Percentiles rank a stretch among this genome's conserved stretches.
phyloP scores from a whole-genome alignment of 2,329 filamentous ascomycete genomes.

The Penicillium expansum region DNA sequence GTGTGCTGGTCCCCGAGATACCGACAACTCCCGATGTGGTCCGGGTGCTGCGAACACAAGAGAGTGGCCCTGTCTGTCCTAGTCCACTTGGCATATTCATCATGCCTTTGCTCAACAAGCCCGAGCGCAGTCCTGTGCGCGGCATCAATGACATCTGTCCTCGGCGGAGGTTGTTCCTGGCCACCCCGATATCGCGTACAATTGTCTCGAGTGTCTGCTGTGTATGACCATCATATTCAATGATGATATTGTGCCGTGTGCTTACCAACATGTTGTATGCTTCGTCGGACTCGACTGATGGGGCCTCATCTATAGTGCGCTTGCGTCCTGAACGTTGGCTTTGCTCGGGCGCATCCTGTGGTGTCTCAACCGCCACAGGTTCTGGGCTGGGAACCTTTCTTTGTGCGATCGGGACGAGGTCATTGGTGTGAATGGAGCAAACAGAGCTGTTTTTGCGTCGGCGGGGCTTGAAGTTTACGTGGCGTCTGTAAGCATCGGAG shows the following conservation, averaged over 20 bases:
- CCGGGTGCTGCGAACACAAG: slow-evolving; percentile 30
- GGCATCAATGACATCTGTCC: slow-evolving; percentile 61
- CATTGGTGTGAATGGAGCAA: slow-evolving; percentile 40
- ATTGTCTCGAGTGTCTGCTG: slow-evolving; percentile 79
- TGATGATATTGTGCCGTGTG: slow-evolving; percentile 72
- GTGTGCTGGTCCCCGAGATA: slow-evolving; percentile 13
- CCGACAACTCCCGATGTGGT: slow-evolving; percentile 17
- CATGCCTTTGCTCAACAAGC: slow-evolving; percentile 14
- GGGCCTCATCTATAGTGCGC: slow-evolving; percentile 33
- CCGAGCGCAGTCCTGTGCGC: slow-evolving; percentile 23
- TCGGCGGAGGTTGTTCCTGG: slow-evolving; percentile 80
- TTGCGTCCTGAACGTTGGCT: slow-evolving; percentile 29
- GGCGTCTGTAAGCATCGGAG: slow-evolving; percentile 41
- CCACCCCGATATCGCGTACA: slow-evolving; percentile 76
- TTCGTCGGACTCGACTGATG: slow-evolving; percentile 34
- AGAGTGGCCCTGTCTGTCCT: slow-evolving; percentile 4
- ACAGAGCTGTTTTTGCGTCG: slow-evolving; percentile 45
- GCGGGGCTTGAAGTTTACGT: slow-evolving; percentile 30
- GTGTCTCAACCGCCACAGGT: not conserved
- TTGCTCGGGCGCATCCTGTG: slow-evolving; percentile 10
- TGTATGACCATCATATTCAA: slow-evolving; percentile 89
- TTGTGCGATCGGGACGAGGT: slow-evolving; percentile 23
- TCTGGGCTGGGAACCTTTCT: slow-evolving; percentile 14
- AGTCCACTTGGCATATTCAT: slow-evolving; percentile 2
- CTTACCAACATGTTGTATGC: slow-evolving; percentile 56